Evolutionary conservation across 2,329 filamentous ascomycete species (phyloP).

Genomic region (Botrytis elliptica): DNA sequence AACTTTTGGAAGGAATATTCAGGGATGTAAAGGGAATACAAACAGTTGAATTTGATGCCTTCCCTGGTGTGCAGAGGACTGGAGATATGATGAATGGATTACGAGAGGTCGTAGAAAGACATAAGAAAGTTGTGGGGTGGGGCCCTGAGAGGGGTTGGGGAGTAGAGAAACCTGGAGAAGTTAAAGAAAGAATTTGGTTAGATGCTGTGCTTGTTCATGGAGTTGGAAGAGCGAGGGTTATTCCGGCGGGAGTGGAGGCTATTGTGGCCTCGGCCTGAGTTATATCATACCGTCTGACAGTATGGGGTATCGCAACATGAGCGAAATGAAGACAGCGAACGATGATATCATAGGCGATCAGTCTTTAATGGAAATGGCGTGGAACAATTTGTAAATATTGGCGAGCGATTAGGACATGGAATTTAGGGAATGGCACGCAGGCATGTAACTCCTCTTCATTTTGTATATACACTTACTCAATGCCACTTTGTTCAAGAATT

Average conservation of each 20-base stretch:
- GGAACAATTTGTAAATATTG: neutral
- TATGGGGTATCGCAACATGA: neutral
- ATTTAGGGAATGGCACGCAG: neutral
- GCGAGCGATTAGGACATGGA: neutral
- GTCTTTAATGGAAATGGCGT: neutral
- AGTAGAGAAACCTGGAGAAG: slow-evolving; percentile 44
- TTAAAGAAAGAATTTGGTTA: slow-evolving; percentile 29
- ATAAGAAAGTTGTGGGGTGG: slow-evolving; percentile 59
- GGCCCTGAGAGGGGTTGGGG: slow-evolving; percentile 65
- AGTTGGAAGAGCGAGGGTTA: slow-evolving; percentile 8
- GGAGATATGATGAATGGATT: slow-evolving; percentile 64
- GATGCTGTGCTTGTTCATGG: slow-evolving; percentile 31
- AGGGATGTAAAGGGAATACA: slow-evolving; percentile 55
- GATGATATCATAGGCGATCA: neutral
- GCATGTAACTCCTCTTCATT: slow-evolving; percentile 9
- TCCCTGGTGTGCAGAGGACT: slow-evolving; percentile 61
- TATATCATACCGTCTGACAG: neutral
- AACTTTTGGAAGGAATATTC: slow-evolving; percentile 57
- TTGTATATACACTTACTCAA: neutral
- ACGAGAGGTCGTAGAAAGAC: slow-evolving; percentile 50
- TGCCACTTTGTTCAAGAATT: neutral
- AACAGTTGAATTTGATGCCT: slow-evolving; percentile 69
- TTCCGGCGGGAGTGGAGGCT: neutral
- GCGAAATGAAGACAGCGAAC: neutral
- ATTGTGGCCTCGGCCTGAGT: neutral